Base-by-base conservation (phyloP, 1,284 basidiomycete species). In the Wolfiporia cocos region DNA sequence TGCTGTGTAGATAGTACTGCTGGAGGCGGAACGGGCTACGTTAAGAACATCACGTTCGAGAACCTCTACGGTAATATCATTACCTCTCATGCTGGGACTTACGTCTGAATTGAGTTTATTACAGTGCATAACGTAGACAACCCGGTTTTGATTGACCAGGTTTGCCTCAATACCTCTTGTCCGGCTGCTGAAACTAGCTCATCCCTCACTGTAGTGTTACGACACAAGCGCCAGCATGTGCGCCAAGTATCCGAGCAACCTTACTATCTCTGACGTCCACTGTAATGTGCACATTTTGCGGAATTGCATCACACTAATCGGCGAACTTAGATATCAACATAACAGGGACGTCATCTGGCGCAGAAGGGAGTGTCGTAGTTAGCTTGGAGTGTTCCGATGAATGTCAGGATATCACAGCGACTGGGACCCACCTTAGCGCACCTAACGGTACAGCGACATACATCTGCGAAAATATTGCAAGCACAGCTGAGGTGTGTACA, bases 11-110 rank as follows among this genome's bases (percentile, higher is more conserved):
- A 47, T 29, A 61, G 58, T 41, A 62, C 58, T 5, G 46, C 67
- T 2, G 74, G 76, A 31, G 78, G 80, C 9, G 80, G 81, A 3
- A 67, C 66, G 20, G 80, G 81, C 1, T 74, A 72, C 38, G 80
- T 81, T 36, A 71, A 69, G 55, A 82, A 78, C 43, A 59, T 78
- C 47, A 75, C 71, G 0, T 78, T 72, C 54, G 49, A 59, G 40
- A 66, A 70, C 48, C 78, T 76, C 55, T 36, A 48, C 20, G 53
- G 58, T 57, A 20, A 19, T 50, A 29, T n/a, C n/a, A n/a, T n/a
- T n/a, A 2, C n/a, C 26, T 11, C n/a, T 14, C 18, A 9, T 17
- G 9, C 10, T 14, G 4, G 3, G 19, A 29, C 26, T 5, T 38
- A 11, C 18, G n/a, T 10, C 21, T 24, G 19, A 29, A 12, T 29